Evolutionary conservation across 2,329 filamentous ascomycete species (phyloP), one percentile per base, ranked within the genome.

Genomic region (Hymenoscyphus occultus): DNA sequence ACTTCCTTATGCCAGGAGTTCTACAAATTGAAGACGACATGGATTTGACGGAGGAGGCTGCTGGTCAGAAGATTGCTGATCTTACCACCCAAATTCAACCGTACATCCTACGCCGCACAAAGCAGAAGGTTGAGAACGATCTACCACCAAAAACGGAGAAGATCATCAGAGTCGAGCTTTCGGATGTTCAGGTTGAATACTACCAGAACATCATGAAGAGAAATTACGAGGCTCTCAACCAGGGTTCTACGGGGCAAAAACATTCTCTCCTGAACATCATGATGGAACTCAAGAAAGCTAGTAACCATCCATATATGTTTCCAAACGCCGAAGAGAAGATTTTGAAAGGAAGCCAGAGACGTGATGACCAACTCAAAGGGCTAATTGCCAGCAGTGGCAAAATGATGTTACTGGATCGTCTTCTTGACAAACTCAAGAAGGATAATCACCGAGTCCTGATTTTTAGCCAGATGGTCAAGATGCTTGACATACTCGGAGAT

Each of bases 231-330:
- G 95, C 94, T 2, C 83, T 99, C 39, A 97, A 96, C 72, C 91
- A 97, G 74, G 94, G 93, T 57, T 89, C 90, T 56, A 92, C 87
- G 67, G 95, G 94, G 5, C 92, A 96, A 77, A 98, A 97, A 78
- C 94, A 96, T 71, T 98, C 94, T 0, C 80, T 99, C 14, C 81
- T 99, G 69, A 99, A 99, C 78, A 95, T 99, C 76, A 97, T 99
- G 87, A 99, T 99, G 95, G 95, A 99, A 77, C 79, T 99, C 74
- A 99, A 99, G 82, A 99, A 99, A 78, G 93, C 95, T 76, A 98
- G 94, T 80, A 99, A 99, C 74, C 95, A 99, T 75, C 94, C 95
- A 0, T 96, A 97, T 80, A 96, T 99, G 89, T 98, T 99, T 72
- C 90, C 91, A 2, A 93, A 93, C 68, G 94, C 93, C 2, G 95